Percentiles rank a stretch among this genome's conserved stretches.
phyloP scores from a whole-genome alignment of 1,284 basidiomycete species.

The Boletus holoroseus region DNA sequence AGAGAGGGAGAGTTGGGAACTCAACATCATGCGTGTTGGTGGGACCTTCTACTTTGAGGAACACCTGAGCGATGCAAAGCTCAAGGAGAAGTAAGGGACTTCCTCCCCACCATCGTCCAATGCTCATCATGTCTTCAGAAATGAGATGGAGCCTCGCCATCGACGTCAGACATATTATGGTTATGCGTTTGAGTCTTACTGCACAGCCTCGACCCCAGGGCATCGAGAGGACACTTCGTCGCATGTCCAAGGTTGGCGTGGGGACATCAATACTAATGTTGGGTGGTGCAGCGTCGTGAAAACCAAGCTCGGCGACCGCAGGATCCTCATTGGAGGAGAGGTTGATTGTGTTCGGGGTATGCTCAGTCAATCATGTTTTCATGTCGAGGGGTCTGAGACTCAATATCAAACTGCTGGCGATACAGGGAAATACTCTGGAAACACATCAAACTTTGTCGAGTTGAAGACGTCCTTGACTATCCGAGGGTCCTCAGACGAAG shows the following conservation, averaged over 20 bases:
- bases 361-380: slow-evolving; percentile 15
- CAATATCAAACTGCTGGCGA: neutral
- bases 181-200: slow-evolving; percentile 86
- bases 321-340: slow-evolving; percentile 90
- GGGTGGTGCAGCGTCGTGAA: slow-evolving; percentile 96
- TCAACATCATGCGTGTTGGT: slow-evolving; percentile 79
- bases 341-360: slow-evolving; percentile 87
- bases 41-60: slow-evolving; percentile 85
- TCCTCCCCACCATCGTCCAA: neutral
- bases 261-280: slow-evolving; percentile 87
- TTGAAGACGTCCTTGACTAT: slow-evolving; percentile 90
- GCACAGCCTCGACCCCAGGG: slow-evolving; percentile 48
- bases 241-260: slow-evolving; percentile 61
- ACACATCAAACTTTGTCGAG: slow-evolving; percentile 73
- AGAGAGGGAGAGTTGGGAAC: slow-evolving; percentile 73
- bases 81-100: slow-evolving; percentile 57
- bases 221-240: slow-evolving; percentile 17
- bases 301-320: slow-evolving; percentile 75
- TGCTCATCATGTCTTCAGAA: slow-evolving; percentile 39
- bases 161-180: slow-evolving; percentile 66
- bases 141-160: slow-evolving; percentile 55
- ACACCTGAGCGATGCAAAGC: slow-evolving; percentile 51
- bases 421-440: slow-evolving; percentile 52
- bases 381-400: neutral
- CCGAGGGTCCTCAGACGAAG: slow-evolving; percentile 61